Percentiles rank a stretch among this genome's conserved stretches.
These are phyloP conservation scores for Echinochloa phyllopogon DNA, from an alignment of 176 grass and related monocot genomes.

Conservation along the genomic window DNA sequence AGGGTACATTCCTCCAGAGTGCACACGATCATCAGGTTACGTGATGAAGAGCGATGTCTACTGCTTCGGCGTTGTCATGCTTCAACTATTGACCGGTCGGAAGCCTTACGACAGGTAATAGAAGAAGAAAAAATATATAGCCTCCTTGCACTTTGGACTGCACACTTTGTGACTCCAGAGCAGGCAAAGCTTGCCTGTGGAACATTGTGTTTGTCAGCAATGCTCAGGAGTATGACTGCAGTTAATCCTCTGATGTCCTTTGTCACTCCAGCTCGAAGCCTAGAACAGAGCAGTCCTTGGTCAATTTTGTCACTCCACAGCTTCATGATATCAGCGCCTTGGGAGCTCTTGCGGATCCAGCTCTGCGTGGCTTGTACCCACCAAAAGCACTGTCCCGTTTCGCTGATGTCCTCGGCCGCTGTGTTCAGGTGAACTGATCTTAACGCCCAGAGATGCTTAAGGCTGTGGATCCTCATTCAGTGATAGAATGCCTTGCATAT, in stretches of 20 bases:
- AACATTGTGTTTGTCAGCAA: conserved; percentile 18
- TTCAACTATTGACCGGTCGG: conserved; percentile 85
- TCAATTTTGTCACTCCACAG: conserved; percentile 68
- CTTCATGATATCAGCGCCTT: conserved; percentile 74
- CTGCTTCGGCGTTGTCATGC: conserved; percentile 82
- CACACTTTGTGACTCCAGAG: conserved; percentile 24
- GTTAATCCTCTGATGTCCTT: neutral
- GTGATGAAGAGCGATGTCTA: conserved; percentile 86
- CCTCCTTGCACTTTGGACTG: conserved; percentile 3
- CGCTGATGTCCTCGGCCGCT: conserved; percentile 70
- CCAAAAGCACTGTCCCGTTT: conserved; percentile 81
- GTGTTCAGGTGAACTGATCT: conserved; percentile 66
- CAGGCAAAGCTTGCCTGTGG: conserved; percentile 12
- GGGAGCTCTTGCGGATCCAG: conserved; percentile 71
- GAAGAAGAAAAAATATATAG: neutral
- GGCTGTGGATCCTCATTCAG: no score
- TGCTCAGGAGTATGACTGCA: conserved; percentile 10
- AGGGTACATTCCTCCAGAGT: conserved; percentile 79
- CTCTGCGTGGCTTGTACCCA: conserved; percentile 78
- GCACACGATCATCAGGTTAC: conserved; percentile 64
- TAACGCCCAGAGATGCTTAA: conserved; percentile 29
- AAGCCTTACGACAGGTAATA: conserved; percentile 78
- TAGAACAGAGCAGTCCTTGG: conserved; percentile 64
- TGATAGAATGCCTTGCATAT: conserved; percentile 61
- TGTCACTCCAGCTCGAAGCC: conserved; percentile 64